Base-by-base conservation (phyloP, 495 filamentous ascomycete species). In the Chaetomium fimeti region DNA sequence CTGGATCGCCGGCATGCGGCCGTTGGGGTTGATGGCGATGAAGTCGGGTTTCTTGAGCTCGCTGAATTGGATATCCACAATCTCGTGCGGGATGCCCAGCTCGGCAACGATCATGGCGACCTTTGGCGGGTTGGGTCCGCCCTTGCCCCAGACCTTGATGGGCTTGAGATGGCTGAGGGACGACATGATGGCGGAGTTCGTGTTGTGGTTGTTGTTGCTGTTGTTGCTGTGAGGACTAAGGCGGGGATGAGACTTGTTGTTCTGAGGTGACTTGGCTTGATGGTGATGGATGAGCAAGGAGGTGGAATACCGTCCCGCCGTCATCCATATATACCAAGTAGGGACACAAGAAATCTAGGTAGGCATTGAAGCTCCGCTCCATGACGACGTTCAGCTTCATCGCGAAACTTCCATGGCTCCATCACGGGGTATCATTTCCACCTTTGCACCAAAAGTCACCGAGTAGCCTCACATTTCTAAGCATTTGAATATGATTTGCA, bases 1-100 rank as follows among this genome's bases (percentile, higher is more conserved):
- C 54, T 88, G 72, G 61, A 91, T 85, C 52, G 76, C 60, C 0
- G 84, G 88, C 13, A 88, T 57, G 2, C 90, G 88, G 57, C 89
- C 89, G 74, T 92, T 92, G 65, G 88, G 88, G 72, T 90, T 92
- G 77, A 89, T 66, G 15, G 76, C 75, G 11, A 76, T 70, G 73
- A 77, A 92, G 0, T 76, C 72, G 15, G 78, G 73, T 32, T 79
- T 71, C 75, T 92, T 92, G 66, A 88, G 72, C 3, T 86, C 83
- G 12, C 67, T 29, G 59, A 83, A 78, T 3, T 57, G 40, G 45
- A 86, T 28, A 3, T 62, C 28, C 15, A 78, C 77, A 54, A 73
- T 67, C 42, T 81, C 76, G 71, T 86, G 85, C 5, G 84, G 81
- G 12, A 92, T 63, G 7, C 68, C 68, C 47, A 93, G 87, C 67